A percentile compares a stretch with the other conserved stretches of the same genome.
These are phyloP conservation scores for Kwoniella sp. DNA, from an alignment of 768 basidiomycete species.

Conservation along the genomic window DNA sequence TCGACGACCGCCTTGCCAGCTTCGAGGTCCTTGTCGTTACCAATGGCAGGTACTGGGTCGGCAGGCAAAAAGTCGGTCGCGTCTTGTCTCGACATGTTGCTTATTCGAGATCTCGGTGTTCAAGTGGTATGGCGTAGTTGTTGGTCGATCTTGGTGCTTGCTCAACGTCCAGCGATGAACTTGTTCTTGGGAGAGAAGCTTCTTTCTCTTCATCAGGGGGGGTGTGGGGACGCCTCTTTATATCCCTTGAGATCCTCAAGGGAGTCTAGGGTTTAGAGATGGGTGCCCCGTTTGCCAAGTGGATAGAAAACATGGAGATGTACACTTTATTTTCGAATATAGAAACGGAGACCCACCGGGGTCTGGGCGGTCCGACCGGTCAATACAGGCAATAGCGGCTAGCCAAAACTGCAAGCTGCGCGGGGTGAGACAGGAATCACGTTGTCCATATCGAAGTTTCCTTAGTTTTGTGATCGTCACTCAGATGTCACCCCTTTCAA, in stretches of 20 bases:
- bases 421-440: background rate
- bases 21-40: conserved; percentile 26
- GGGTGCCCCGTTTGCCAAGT: conserved; percentile 2
- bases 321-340: background rate
- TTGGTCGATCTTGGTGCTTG: background rate
- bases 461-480: background rate
- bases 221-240: background rate
- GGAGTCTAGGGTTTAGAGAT: background rate
- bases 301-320: background rate
- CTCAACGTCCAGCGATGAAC: conserved; percentile 3
- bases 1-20: conserved; percentile 24
- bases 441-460: background rate
- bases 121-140: background rate
- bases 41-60: conserved; percentile 8
- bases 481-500: background rate
- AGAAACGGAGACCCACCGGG: conserved; percentile 16
- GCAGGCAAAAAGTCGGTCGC: conserved; percentile 26
- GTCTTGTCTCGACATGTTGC: conserved; percentile 13
- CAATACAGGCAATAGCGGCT: background rate
- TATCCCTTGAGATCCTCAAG: background rate
- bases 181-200: conserved; percentile 12
- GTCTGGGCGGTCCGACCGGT: conserved; percentile 10
- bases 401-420: background rate
- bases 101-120: conserved; percentile 1
- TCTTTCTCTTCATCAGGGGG: background rate